These are phyloP conservation scores for Alternaria triticina DNA, from an alignment of 2,329 filamentous ascomycete species.

Conservation along the genomic window DNA sequence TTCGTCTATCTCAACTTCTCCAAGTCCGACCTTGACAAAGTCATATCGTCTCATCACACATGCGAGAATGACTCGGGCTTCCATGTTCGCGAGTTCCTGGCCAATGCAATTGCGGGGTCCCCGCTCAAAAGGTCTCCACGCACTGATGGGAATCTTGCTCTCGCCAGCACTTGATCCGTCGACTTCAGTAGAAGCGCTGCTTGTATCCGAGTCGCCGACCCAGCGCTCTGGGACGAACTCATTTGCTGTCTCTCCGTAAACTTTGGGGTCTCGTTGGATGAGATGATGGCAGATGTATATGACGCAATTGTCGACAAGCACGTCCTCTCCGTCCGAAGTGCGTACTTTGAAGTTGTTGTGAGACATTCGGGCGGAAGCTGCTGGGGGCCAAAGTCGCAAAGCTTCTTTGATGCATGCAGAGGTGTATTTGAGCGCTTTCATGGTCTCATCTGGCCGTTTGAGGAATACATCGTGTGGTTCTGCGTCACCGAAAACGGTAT, in stretches of 20 bases:
- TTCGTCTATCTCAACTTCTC: constrained; percentile 33
- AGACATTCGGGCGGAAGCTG: constrained; percentile 49
- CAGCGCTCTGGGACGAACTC: constrained; percentile 48
- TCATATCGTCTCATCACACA: constrained; percentile 41
- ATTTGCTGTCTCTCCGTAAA: constrained; percentile 40
- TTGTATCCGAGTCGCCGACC: constrained; percentile 44
- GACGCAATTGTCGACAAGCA: constrained; percentile 53
- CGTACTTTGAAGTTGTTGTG: constrained; percentile 53
- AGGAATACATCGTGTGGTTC: constrained; percentile 51
- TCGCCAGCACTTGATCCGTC: constrained; percentile 12
- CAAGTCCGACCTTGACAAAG: constrained; percentile 45
- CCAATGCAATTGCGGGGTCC: constrained; percentile 65
- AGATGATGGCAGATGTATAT: constrained; percentile 53
- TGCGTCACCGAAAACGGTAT: constrained; percentile 58
- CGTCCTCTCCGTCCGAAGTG: constrained; percentile 50
- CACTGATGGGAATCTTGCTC: constrained; percentile 47
- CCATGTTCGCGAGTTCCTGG: constrained; percentile 62
- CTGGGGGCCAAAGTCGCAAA: constrained; percentile 61
- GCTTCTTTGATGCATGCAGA: constrained; percentile 62
- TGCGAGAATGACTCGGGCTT: constrained; percentile 60
- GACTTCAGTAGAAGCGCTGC: constrained; percentile 20
- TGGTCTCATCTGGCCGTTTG: constrained; percentile 55
- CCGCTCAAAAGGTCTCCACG: constrained; percentile 63
- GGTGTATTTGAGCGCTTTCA: constrained; percentile 59
- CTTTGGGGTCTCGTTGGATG: constrained; percentile 45